Conservation (phyloP, 1,284 basidiomycete genomes). For the Pseudozyma flocculosa region DNA sequence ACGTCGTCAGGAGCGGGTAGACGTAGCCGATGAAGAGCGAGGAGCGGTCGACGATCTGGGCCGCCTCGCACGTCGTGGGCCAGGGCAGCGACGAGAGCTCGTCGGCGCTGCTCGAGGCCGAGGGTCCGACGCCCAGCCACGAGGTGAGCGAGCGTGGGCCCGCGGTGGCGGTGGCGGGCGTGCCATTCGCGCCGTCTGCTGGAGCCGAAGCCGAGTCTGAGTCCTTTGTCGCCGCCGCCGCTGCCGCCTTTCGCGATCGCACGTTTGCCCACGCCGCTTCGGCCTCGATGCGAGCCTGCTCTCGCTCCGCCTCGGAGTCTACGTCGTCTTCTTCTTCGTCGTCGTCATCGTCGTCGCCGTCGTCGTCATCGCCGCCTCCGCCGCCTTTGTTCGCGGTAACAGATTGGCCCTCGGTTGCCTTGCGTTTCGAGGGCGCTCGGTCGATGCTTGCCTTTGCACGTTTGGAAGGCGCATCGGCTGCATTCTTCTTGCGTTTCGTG, state of each 20-base stretch:
- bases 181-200: background rate
- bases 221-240: no score
- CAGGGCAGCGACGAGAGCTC: slow-evolving; percentile 31
- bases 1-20: slow-evolving; percentile 39
- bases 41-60: slow-evolving; percentile 50
- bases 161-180: background rate
- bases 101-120: slow-evolving; percentile 20
- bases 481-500: no score
- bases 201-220: background rate
- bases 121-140: slow-evolving; percentile 38
- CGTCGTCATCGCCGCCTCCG: no score
- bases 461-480: no score
- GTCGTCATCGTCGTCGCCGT: slow-evolving; percentile 2
- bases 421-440: no score
- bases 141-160: slow-evolving; percentile 20
- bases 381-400: no score
- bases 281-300: slow-evolving; percentile 25
- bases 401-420: no score
- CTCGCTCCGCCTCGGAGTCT: slow-evolving; percentile 23
- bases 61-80: slow-evolving; percentile 37
- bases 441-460: no score
- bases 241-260: slow-evolving; percentile 19
- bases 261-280: slow-evolving; percentile 28
- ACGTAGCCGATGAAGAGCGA: slow-evolving; percentile 55
- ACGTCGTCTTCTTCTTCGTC: slow-evolving; percentile 11